phyloP scores from a whole-genome alignment of 768 basidiomycete genomes.

The Trichaptum fuscoviolaceum region DNA sequence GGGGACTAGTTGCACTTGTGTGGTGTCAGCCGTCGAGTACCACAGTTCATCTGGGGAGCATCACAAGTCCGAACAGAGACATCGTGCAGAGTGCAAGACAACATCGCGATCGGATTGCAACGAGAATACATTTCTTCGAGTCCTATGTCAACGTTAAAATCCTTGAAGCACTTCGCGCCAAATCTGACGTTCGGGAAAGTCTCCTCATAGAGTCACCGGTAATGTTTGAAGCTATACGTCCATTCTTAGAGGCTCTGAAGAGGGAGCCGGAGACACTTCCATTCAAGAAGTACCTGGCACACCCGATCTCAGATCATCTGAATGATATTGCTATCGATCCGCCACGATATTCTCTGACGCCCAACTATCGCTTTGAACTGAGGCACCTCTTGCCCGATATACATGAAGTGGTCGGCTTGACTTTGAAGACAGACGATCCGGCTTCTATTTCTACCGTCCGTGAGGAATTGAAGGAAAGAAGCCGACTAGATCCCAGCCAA shows the following conservation, averaged over 20 bases:
- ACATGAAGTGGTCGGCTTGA: conserved; percentile 34
- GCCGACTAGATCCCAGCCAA: conserved; percentile 65
- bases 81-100: conserved; percentile 38
- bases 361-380: conserved; percentile 54
- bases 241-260: conserved; percentile 60
- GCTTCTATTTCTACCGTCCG: conserved; percentile 45
- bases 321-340: conserved; percentile 33
- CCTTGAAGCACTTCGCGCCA: conserved; percentile 31
- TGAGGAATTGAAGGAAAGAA: conserved; percentile 36
- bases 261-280: conserved; percentile 52
- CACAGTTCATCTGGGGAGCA: conserved; percentile 47
- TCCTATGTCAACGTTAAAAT: conserved; percentile 45
- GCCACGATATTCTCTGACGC: conserved; percentile 49
- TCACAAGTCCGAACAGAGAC: conserved; percentile 39
- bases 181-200: not conserved
- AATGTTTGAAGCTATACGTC: conserved; percentile 63
- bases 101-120: conserved; percentile 26
- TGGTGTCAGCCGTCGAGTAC: conserved; percentile 30
- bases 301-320: conserved; percentile 34
- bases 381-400: conserved; percentile 47
- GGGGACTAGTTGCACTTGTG: conserved; percentile 59
- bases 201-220: conserved; percentile 57
- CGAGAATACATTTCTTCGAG: conserved; percentile 63
- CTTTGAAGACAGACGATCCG: conserved; percentile 35
- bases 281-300: conserved; percentile 47